A percentile compares a stretch with the other conserved stretches of the same genome.
Conservation (phyloP, 164 flowering plant species). For the Liquidambar formosana region DNA sequence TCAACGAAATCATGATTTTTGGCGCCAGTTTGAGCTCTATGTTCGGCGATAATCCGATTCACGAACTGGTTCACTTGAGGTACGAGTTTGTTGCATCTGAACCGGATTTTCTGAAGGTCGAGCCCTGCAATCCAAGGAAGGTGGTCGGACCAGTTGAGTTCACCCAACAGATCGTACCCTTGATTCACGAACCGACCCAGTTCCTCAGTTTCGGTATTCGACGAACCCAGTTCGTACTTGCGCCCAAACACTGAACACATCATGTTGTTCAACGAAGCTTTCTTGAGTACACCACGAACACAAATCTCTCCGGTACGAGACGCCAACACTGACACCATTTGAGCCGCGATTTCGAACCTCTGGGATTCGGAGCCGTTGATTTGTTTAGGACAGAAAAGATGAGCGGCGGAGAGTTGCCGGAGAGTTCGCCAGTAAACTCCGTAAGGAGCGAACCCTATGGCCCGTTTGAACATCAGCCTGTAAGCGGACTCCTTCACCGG, state of each 20-base stretch:
- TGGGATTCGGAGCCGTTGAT: constrained; percentile 29
- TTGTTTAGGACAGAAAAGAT: constrained; percentile 56
- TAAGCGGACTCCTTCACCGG: constrained; percentile 64
- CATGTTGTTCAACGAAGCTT: constrained; percentile 56
- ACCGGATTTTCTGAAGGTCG: constrained; percentile 48
- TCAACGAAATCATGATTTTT: constrained; percentile 48
- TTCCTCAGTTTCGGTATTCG: constrained; percentile 26
- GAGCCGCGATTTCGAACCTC: constrained; percentile 28
- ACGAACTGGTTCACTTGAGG: constrained; percentile 64
- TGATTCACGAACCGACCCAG: constrained; percentile 47
- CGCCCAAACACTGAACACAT: constrained; percentile 62
- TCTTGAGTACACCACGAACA: constrained; percentile 34
- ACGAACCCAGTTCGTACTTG: constrained; percentile 22
- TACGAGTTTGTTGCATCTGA: constrained; percentile 50
- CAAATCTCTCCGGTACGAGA: not conserved
- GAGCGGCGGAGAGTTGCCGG: constrained; percentile 51
- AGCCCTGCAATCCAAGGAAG: constrained; percentile 47
- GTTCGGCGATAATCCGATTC: constrained; percentile 41
- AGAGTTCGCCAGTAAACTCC: constrained; percentile 66
- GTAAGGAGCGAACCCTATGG: constrained; percentile 69
- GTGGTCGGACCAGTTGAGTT: constrained; percentile 65
- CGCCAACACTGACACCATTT: constrained; percentile 28
- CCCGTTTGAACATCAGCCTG: constrained; percentile 54
- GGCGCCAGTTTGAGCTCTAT: constrained; percentile 15
- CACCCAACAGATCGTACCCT: constrained; percentile 62